Percentiles rank a stretch among this genome's conserved stretches.
Conservation (phyloP, 1,139 yeast genomes). For the Lodderomyces metapsilosis region DNA sequence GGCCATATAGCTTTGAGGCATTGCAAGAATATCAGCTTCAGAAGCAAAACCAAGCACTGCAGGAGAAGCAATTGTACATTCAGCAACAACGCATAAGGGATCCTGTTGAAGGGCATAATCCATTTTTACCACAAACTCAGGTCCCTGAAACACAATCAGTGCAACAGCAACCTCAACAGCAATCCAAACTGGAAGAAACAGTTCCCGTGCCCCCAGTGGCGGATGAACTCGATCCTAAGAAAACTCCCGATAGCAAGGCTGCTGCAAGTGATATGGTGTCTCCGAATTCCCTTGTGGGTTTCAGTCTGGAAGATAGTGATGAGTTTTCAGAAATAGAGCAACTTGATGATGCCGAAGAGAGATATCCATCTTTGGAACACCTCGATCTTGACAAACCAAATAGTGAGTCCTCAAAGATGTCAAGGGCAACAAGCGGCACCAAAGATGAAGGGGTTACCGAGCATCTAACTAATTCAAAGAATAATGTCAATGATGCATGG, state of each 20-base stretch:
- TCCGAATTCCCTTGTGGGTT: constrained; percentile 8
- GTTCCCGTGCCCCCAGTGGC: background rate
- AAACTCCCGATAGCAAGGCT: background rate
- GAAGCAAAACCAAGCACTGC: constrained; percentile 34
- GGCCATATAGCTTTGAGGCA: constrained; percentile 45
- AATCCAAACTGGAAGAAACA: background rate
- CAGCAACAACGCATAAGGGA: constrained; percentile 26
- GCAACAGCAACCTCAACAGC: background rate
- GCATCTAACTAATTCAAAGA: background rate
- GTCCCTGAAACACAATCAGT: too few species aligned
- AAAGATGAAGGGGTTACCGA: background rate
- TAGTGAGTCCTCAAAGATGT: constrained; percentile 3
- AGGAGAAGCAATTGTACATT: constrained; percentile 36
- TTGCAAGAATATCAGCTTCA: constrained; percentile 45
- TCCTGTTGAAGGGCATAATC: constrained; percentile 4
- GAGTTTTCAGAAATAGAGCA: constrained; percentile 26
- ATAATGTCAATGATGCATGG: constrained; percentile 36
- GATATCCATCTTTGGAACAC: constrained; percentile 45
- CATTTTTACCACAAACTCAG: background rate
- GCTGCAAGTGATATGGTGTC: background rate
- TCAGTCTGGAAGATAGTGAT: constrained; percentile 14
- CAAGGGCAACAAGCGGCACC: constrained; percentile 8
- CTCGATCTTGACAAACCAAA: constrained; percentile 22
- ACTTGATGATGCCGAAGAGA: constrained; percentile 42
- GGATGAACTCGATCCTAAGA: background rate